These are phyloP conservation scores for Clitopilus passeckerianus DNA, from an alignment of 768 basidiomycete genomes.

Conservation along the genomic window DNA sequence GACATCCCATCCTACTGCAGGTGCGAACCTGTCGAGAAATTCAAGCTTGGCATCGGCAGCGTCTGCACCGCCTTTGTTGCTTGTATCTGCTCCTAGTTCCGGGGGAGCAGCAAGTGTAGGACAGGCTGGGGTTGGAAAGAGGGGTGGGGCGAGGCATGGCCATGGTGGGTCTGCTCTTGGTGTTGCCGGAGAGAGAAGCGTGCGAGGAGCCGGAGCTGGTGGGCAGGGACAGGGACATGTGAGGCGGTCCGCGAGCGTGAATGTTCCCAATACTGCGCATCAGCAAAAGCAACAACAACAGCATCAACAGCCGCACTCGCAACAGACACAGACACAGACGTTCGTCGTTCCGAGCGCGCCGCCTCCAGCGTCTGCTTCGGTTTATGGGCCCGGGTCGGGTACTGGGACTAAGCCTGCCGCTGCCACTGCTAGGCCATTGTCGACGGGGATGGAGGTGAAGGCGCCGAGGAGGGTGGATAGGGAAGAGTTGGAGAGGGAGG, in stretches of 20 bases:
- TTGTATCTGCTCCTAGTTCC: background rate
- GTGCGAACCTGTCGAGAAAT: conserved; percentile 19
- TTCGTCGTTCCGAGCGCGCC: background rate
- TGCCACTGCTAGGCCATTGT: background rate
- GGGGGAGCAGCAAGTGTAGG: conserved; percentile 13
- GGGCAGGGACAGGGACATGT: conserved; percentile 3
- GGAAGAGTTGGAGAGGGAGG: conserved; percentile 10
- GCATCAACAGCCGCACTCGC: no score
- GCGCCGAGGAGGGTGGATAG: conserved; percentile 41
- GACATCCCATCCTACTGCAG: background rate
- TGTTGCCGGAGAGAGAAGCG: background rate
- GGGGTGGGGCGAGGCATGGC: background rate
- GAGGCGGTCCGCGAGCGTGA: background rate
- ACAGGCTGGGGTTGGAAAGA: background rate
- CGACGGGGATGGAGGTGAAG: conserved; percentile 30
- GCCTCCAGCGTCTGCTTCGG: conserved; percentile 1
- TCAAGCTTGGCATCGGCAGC: conserved; percentile 25
- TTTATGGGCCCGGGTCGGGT: background rate
- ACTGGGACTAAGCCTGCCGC: background rate
- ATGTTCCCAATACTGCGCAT: background rate
- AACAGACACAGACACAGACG: background rate
- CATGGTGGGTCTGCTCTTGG: background rate
- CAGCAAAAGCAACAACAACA: background rate
- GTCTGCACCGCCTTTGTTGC: conserved; percentile 17
- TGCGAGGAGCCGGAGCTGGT: conserved; percentile 13